Percentiles rank a stretch among this genome's conserved stretches.
Evolutionary conservation across 257 asterid species (phyloP).

Genomic region (Solanum peruvianum): DNA sequence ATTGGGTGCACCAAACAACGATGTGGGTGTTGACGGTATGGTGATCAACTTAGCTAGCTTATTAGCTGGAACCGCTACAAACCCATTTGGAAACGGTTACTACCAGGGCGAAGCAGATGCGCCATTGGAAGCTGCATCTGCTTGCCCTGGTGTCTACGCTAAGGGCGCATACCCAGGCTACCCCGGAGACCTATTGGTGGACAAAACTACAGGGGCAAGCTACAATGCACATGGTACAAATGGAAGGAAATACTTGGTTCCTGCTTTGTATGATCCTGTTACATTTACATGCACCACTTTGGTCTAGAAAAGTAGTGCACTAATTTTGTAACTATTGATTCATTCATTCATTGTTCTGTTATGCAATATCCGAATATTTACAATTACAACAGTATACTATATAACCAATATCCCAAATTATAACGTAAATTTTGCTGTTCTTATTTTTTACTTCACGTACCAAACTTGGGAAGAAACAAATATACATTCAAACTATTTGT

Average conservation of each 20-base stretch:
- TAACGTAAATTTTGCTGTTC: no score
- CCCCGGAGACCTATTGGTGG: slow-evolving; percentile 57
- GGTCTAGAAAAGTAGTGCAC: slow-evolving; percentile 19
- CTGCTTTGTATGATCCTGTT: slow-evolving; percentile 55
- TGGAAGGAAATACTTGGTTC: slow-evolving; percentile 55
- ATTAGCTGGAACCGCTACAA: slow-evolving; percentile 58
- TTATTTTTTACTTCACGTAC: no score
- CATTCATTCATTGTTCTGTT: background rate
- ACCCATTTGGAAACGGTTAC: slow-evolving; percentile 67
- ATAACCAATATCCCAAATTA: background rate
- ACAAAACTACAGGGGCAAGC: slow-evolving; percentile 53
- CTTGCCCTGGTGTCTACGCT: slow-evolving; percentile 68
- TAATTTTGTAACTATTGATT: background rate
- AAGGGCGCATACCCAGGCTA: slow-evolving; percentile 79
- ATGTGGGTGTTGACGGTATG: slow-evolving; percentile 57
- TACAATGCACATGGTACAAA: slow-evolving; percentile 57
- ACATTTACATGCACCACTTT: slow-evolving; percentile 50
- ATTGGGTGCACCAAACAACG: slow-evolving; percentile 55
- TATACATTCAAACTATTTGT: background rate
- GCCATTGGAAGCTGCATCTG: slow-evolving; percentile 62
- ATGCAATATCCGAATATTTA: background rate
- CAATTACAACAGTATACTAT: background rate
- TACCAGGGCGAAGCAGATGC: slow-evolving; percentile 56
- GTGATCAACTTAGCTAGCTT: slow-evolving; percentile 42
- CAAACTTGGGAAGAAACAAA: background rate